Evolutionary conservation across 23 red algal species (phyloP), one percentile per base, ranked within the genome.

Genomic region (Chondrus crispus): DNA sequence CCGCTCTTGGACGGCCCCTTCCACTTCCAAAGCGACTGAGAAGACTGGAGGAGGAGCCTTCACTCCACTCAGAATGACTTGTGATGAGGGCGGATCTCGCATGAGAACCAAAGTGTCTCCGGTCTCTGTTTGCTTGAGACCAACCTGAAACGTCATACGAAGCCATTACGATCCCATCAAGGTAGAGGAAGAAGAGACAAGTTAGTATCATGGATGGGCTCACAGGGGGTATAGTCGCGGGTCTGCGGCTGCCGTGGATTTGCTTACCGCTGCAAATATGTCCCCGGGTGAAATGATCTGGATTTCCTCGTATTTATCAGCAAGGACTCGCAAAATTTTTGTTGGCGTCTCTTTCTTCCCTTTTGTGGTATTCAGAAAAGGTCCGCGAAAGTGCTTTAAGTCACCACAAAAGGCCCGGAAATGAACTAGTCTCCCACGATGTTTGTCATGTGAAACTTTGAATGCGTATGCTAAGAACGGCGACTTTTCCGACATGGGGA

Each of bases 401-500:
- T 41, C 76, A 43, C 93, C 94, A 1, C 68, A 77, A 81, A 96
- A 96, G 30, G 93, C 85, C 38, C 97, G 92, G 20, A 99, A 45
- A 73, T 93, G 90, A 32, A 94, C 94, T 26, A 99, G 85, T 28
- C 87, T 71, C 16, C 97, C 97, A 18, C 94, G 84, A 85, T 99
- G 97, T 69, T 62, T 72, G 64, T 99, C 94, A 52, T 95, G 85
- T 42, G 77, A 74, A 18, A 99, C 94, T 47, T 99, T 99, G 85
- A 96, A 99, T 4, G 93, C 94, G n/a, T 91, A 93, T 14, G 97
- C 94, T 10, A 95, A 43, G 43, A 96, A 85, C 2, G 93, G 82
- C 10, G 84, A 93, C 46, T 24, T 63, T 40, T 22, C 44, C 6
- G 68, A 60, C 39, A 14, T 24, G 40, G 90, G 29, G 44, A 74